phyloP scores from a whole-genome alignment of 2,329 filamentous ascomycete genomes.

The Phialemoniopsis sp. region DNA sequence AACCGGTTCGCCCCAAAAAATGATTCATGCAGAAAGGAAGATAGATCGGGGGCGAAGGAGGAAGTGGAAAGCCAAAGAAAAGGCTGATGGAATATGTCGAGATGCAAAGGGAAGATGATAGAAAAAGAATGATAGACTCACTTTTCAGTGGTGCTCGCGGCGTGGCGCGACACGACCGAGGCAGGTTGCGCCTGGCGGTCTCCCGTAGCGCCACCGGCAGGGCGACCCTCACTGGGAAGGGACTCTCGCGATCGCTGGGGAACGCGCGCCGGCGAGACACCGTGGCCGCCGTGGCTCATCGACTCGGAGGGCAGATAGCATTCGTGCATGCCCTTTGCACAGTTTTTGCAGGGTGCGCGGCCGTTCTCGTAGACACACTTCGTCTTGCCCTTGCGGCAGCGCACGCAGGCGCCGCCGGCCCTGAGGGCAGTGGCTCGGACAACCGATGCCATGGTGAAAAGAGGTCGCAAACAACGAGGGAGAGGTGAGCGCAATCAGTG shows the following conservation, averaged over 20 bases:
- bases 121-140: slow-evolving; percentile 30
- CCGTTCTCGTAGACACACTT: slow-evolving; percentile 62
- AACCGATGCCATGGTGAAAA: slow-evolving; percentile 37
- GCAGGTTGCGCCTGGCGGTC: slow-evolving; percentile 39
- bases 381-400: slow-evolving; percentile 61
- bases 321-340: slow-evolving; percentile 60
- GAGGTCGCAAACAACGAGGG: background rate
- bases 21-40: background rate
- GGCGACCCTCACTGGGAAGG: slow-evolving; percentile 44
- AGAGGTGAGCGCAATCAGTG: background rate
- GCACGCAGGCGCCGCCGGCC: slow-evolving; percentile 57
- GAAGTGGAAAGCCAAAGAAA: slow-evolving; percentile 3
- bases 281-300: slow-evolving; percentile 52
- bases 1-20: background rate
- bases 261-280: slow-evolving; percentile 51
- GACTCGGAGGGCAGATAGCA: slow-evolving; percentile 59
- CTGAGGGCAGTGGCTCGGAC: slow-evolving; percentile 56
- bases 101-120: slow-evolving; percentile 2
- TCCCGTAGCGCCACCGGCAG: slow-evolving; percentile 35
- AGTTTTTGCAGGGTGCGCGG: slow-evolving; percentile 59
- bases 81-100: background rate
- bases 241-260: slow-evolving; percentile 49
- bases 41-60: background rate
- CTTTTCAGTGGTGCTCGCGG: slow-evolving; percentile 48
- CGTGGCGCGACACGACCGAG: slow-evolving; percentile 41